Conservation (phyloP, 306 rosid genomes). For the Datisca glomerata region DNA sequence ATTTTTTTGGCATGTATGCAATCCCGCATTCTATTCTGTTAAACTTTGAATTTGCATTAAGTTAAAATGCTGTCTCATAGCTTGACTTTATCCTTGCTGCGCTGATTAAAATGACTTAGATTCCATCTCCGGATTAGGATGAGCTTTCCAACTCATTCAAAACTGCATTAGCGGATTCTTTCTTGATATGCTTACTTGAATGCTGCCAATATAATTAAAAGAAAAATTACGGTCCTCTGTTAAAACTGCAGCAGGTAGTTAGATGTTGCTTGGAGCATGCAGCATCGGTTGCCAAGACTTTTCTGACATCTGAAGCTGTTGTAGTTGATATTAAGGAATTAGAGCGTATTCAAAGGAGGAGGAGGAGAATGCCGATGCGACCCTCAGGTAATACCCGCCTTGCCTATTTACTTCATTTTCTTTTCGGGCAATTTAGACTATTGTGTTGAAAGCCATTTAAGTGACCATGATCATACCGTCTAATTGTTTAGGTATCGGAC, state of each 20-base stretch:
- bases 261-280: conserved; percentile 90
- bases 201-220: too few species aligned
- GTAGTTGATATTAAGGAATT: conserved; percentile 50
- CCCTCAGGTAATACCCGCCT: conserved; percentile 22
- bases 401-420: background rate
- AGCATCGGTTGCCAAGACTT: conserved; percentile 75
- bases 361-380: conserved; percentile 32
- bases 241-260: conserved; percentile 48
- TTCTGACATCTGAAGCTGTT: conserved; percentile 75
- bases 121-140: too few species aligned
- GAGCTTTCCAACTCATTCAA: too few species aligned
- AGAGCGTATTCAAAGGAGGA: conserved; percentile 20
- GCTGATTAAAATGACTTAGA: too few species aligned
- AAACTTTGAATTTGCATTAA: too few species aligned
- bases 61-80: background rate
- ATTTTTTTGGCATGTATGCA: too few species aligned
- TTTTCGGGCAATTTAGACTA: background rate
- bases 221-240: background rate
- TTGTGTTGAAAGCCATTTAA: too few species aligned
- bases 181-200: too few species aligned
- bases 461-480: background rate
- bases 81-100: background rate
- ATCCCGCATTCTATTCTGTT: too few species aligned
- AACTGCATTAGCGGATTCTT: too few species aligned
- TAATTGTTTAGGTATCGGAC: conserved; percentile 3